A percentile compares a stretch with the other conserved stretches of the same genome.
phyloP scores from a whole-genome alignment of 345 rosid species.

The Streptanthus diversifolius region DNA sequence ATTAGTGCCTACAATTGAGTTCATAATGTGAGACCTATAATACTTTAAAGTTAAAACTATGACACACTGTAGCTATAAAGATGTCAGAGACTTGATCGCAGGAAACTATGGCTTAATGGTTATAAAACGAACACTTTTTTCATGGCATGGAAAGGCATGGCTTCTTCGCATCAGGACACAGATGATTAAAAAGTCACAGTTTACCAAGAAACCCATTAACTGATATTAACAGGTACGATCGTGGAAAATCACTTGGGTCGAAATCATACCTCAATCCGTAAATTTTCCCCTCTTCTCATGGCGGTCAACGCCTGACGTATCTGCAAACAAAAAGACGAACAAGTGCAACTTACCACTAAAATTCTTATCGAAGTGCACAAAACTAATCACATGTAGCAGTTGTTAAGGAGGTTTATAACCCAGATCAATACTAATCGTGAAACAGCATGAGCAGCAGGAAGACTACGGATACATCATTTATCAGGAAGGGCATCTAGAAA shows the following conservation, averaged over 20 bases:
- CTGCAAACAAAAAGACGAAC: constrained; percentile 46
- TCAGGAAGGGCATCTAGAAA: too few relatives aligned
- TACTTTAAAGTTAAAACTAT: neutral
- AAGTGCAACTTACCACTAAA: neutral
- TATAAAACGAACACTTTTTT: neutral
- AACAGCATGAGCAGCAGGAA: too few relatives aligned
- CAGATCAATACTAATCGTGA: too few relatives aligned
- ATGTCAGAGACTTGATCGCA: neutral
- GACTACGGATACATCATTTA: too few relatives aligned
- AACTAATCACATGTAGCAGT: neutral
- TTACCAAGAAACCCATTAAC: constrained; percentile 10
- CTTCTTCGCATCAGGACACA: neutral
- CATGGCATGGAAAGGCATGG: constrained; percentile 4
- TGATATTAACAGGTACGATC: constrained; percentile 10
- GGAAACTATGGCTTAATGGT: neutral
- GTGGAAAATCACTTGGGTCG: neutral
- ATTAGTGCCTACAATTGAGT: neutral
- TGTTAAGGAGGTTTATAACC: neutral
- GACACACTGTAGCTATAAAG: neutral
- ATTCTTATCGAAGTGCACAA: neutral
- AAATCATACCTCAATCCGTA: constrained; percentile 66
- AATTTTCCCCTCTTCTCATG: constrained; percentile 73
- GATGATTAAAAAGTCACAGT: neutral
- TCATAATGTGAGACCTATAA: neutral
- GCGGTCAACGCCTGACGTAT: constrained; percentile 78